These are phyloP conservation scores for Venturia oleaginea DNA, from an alignment of 2,329 filamentous ascomycete genomes.

Conservation along the genomic window DNA sequence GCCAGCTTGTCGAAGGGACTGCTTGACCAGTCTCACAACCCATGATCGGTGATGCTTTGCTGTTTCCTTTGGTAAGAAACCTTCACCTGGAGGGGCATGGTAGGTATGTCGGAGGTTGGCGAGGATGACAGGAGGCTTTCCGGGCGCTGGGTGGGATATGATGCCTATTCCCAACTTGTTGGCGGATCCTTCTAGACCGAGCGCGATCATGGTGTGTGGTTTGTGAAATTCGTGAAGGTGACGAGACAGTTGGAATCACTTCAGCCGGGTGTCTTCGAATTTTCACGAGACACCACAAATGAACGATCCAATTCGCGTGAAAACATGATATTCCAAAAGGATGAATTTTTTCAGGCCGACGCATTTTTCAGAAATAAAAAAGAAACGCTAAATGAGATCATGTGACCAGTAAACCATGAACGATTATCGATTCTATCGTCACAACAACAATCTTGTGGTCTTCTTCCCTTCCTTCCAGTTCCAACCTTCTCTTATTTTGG, in stretches of 20 bases:
- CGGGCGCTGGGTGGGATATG: constrained; percentile 61
- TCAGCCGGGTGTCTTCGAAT: background rate
- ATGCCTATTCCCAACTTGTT: constrained; percentile 96
- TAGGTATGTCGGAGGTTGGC: constrained; percentile 94
- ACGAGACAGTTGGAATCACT: background rate
- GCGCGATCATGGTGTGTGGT: constrained; percentile 26
- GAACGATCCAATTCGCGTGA: background rate
- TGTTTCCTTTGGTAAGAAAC: constrained; percentile 94
- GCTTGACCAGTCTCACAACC: constrained; percentile 73
- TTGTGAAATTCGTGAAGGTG: background rate
- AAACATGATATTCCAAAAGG: too few species aligned
- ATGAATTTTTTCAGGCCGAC: background rate
- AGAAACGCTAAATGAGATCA: background rate
- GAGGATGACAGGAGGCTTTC: constrained; percentile 51
- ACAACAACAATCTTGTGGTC: background rate
- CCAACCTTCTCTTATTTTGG: background rate
- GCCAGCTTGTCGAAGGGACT: constrained; percentile 62
- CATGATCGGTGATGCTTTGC: constrained; percentile 81
- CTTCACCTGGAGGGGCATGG: constrained; percentile 80
- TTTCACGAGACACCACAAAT: background rate
- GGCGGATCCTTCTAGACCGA: constrained; percentile 83
- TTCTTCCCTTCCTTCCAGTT: background rate
- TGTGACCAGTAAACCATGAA: background rate
- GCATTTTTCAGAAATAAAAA: background rate
- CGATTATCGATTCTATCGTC: background rate